Evolutionary conservation across 768 basidiomycete genomes (phyloP).

Genomic region (Pluteus cervinus): DNA sequence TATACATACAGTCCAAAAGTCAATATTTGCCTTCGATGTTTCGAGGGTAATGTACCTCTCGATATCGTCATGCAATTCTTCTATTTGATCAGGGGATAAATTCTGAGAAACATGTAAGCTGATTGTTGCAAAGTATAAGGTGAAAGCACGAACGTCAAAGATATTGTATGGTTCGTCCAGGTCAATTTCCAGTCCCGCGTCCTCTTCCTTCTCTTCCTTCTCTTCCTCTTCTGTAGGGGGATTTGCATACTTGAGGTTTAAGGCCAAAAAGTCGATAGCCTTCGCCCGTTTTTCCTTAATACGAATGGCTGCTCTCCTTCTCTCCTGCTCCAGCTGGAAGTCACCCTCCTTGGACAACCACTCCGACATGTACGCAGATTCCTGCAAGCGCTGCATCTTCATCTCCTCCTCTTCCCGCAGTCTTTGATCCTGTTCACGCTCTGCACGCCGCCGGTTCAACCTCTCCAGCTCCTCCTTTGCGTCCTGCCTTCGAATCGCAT

Average conservation of each 20-base stretch:
- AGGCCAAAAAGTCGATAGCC: slow-evolving; percentile 95
- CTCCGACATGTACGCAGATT: slow-evolving; percentile 96
- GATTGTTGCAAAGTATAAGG: slow-evolving; percentile 2
- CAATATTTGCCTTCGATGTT: slow-evolving; percentile 76
- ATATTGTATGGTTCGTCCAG: slow-evolving; percentile 98
- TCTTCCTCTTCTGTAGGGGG: slow-evolving; percentile 63
- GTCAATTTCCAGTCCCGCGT: slow-evolving; percentile 92
- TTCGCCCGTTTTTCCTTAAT: slow-evolving; percentile 96
- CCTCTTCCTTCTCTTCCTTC: slow-evolving; percentile 57
- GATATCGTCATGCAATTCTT: slow-evolving; percentile 93
- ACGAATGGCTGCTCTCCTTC: slow-evolving; percentile 84
- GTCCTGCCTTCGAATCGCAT: slow-evolving; percentile 77
- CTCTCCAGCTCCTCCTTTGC: slow-evolving; percentile 94
- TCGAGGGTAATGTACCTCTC: slow-evolving; percentile 88
- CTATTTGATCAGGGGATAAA: slow-evolving; percentile 79
- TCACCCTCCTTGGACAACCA: slow-evolving; percentile 97
- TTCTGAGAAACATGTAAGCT: slow-evolving; percentile 43
- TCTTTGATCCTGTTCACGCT: slow-evolving; percentile 84
- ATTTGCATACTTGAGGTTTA: slow-evolving; percentile 92
- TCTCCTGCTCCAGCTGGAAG: slow-evolving; percentile 94
- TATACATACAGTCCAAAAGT: slow-evolving; percentile 89
- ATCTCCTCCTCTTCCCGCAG: slow-evolving; percentile 91
- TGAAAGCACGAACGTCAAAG: slow-evolving; percentile 66
- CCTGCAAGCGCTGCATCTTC: slow-evolving; percentile 81
- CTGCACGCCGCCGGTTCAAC: slow-evolving; percentile 83